A percentile compares a stretch with the other conserved stretches of the same genome.
Conservation (phyloP, 208 protist species). For the Leishmania turanica region DNA sequence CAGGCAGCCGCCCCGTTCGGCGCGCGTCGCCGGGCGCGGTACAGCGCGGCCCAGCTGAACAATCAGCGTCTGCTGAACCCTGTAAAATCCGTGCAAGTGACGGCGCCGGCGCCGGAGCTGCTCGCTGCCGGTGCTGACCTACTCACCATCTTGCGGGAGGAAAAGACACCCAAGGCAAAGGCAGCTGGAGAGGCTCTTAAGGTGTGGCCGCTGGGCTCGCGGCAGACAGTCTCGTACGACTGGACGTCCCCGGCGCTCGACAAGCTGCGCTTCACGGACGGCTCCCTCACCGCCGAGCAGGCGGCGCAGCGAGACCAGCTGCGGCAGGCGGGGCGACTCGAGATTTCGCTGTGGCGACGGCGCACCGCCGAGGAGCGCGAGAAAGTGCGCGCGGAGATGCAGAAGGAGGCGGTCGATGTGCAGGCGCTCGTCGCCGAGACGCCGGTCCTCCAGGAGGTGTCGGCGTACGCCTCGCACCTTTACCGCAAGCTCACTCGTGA, state of each 20-base stretch:
- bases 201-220: slow-evolving; percentile 76
- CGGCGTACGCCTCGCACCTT: slow-evolving; percentile 47
- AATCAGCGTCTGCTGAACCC: slow-evolving; percentile 49
- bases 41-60: slow-evolving; percentile 20
- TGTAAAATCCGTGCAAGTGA: slow-evolving; percentile 44
- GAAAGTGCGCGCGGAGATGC: slow-evolving; percentile 7
- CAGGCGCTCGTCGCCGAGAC: slow-evolving; percentile 29
- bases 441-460: slow-evolving; percentile 61
- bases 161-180: slow-evolving; percentile 6
- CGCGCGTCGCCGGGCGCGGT: slow-evolving; percentile 51
- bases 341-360: slow-evolving; percentile 83
- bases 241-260: slow-evolving; percentile 58
- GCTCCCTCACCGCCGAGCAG: slow-evolving; percentile 53
- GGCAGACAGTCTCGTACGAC: slow-evolving; percentile 60
- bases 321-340: slow-evolving; percentile 35
- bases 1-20: slow-evolving; percentile 53
- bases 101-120: slow-evolving; percentile 40
- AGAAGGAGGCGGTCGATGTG: slow-evolving; percentile 34
- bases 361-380: slow-evolving; percentile 47
- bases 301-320: slow-evolving; percentile 50
- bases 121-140: slow-evolving; percentile 46
- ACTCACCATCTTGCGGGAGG: slow-evolving; percentile 11
- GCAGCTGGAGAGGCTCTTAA: slow-evolving; percentile 1
- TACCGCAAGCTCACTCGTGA: slow-evolving; percentile 50
- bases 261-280: slow-evolving; percentile 33